These are phyloP conservation scores for Fomitopsis serialis DNA, from an alignment of 768 basidiomycete genomes.

Conservation along the genomic window DNA sequence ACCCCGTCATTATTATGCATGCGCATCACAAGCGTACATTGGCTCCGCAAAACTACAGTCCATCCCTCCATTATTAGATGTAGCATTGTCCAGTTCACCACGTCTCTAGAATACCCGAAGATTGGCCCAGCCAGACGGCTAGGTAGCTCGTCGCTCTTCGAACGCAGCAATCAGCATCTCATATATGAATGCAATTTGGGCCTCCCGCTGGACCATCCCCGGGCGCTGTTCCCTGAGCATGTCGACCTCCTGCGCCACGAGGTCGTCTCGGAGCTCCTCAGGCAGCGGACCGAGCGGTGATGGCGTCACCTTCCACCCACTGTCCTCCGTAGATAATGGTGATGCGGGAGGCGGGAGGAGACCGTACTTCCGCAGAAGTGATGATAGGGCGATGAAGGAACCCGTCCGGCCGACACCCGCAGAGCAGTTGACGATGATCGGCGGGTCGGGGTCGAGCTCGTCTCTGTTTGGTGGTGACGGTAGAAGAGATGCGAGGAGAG, in stretches of 20 bases:
- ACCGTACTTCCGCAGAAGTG: conserved; percentile 61
- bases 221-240: conserved; percentile 75
- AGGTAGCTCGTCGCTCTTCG: background rate
- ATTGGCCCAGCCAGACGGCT: no score
- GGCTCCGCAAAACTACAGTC: no score
- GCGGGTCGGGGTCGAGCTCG: conserved; percentile 54
- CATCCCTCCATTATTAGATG: no score
- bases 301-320: conserved; percentile 27
- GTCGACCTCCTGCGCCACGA: conserved; percentile 69
- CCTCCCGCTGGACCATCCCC: conserved; percentile 72
- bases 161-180: conserved; percentile 32
- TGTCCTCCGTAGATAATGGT: conserved; percentile 8
- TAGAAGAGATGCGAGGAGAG: conserved; percentile 26
- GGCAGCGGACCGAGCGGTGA: conserved; percentile 60
- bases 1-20: no score
- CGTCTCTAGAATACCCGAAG: no score
- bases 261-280: conserved; percentile 42
- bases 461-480: conserved; percentile 17
- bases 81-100: no score
- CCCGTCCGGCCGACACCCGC: conserved; percentile 88
- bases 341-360: conserved; percentile 31
- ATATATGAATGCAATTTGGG: conserved; percentile 65
- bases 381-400: conserved; percentile 76
- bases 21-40: no score
- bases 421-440: conserved; percentile 78